phyloP scores from a whole-genome alignment of 331 rosid genomes.

The Rhamnella rubrinervis region DNA sequence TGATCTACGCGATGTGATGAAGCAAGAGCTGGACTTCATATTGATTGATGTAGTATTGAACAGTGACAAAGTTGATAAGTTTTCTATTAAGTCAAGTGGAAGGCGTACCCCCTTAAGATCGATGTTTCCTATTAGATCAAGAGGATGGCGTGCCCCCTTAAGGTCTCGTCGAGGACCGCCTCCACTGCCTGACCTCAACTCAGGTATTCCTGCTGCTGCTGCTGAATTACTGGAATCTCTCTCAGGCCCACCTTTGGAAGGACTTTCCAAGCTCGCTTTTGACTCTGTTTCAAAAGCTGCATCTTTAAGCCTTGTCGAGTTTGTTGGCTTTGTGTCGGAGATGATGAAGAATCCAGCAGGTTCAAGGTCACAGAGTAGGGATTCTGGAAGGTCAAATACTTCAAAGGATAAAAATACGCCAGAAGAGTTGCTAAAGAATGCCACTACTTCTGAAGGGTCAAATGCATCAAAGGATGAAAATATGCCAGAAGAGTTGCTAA shows the following conservation, averaged over 20 bases:
- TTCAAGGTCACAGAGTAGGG: too few relatives aligned
- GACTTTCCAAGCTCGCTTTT: constrained; percentile 37
- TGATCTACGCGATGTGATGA: constrained; percentile 73
- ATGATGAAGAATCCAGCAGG: too few relatives aligned
- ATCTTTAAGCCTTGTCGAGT: constrained; percentile 29
- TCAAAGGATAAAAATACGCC: too few relatives aligned
- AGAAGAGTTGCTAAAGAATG: too few relatives aligned
- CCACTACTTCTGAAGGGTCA: too few relatives aligned
- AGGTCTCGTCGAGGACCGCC: constrained; percentile 27
- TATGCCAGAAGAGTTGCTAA: too few relatives aligned
- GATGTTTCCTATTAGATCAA: constrained; percentile 28
- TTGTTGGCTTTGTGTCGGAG: too few relatives aligned
- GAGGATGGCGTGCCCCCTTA: constrained; percentile 56
- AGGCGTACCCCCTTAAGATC: constrained; percentile 50
- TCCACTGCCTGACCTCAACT: constrained; percentile 6
- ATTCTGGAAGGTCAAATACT: too few relatives aligned
- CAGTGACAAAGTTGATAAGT: constrained; percentile 28
- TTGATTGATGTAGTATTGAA: constrained; percentile 57
- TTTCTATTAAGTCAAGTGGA: constrained; percentile 48
- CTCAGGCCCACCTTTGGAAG: constrained; percentile 47
- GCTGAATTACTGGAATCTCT: constrained; percentile 43
- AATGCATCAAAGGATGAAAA: too few relatives aligned
- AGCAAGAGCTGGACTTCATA: constrained; percentile 63
- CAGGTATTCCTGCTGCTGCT: background rate
- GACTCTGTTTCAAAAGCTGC: constrained; percentile 43